Evolutionary conservation across 116 monocot genomes (phyloP).

Genomic region (Dioscorea cayenensis): DNA sequence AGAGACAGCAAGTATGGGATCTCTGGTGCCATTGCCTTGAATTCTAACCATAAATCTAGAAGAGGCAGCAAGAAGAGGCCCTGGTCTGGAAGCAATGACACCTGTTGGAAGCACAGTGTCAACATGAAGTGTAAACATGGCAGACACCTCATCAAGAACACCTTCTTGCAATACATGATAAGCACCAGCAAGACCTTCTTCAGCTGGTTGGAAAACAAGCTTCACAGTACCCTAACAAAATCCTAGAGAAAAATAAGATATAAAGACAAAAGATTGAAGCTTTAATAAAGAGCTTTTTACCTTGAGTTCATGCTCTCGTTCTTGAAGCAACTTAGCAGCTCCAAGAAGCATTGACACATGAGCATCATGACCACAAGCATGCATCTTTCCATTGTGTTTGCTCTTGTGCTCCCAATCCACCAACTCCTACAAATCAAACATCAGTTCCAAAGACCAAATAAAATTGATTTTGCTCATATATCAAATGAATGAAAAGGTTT

Average conservation of each 20-base stretch:
- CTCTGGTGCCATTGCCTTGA: conserved; percentile 45
- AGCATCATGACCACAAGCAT: conserved; percentile 91
- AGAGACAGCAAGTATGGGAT: conserved; percentile 57
- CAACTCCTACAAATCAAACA: conserved; percentile 36
- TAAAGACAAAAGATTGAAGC: not conserved
- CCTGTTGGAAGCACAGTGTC: conserved; percentile 33
- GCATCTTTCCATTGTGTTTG: conserved; percentile 74
- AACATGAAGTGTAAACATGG: conserved; percentile 78
- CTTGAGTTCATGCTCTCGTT: conserved; percentile 50
- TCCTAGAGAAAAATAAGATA: not conserved
- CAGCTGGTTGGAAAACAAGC: conserved; percentile 88
- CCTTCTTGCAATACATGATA: conserved; percentile 67
- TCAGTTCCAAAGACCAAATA: not conserved
- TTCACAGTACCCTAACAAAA: conserved; percentile 64
- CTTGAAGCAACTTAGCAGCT: conserved; percentile 78
- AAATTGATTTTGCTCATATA: not conserved
- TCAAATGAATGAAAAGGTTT: not conserved
- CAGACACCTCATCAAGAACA: conserved; percentile 43
- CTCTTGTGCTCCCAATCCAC: conserved; percentile 78
- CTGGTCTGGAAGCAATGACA: conserved; percentile 39
- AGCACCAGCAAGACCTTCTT: conserved; percentile 74
- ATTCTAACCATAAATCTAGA: conserved; percentile 45
- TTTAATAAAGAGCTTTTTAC: conserved; percentile 10
- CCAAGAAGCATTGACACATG: conserved; percentile 90
- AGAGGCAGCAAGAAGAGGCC: conserved; percentile 58